A percentile compares a stretch with the other conserved stretches of the same genome.
These are phyloP conservation scores for Stachybotrys elegans DNA, from an alignment of 2,329 filamentous ascomycete genomes.

Conservation along the genomic window DNA sequence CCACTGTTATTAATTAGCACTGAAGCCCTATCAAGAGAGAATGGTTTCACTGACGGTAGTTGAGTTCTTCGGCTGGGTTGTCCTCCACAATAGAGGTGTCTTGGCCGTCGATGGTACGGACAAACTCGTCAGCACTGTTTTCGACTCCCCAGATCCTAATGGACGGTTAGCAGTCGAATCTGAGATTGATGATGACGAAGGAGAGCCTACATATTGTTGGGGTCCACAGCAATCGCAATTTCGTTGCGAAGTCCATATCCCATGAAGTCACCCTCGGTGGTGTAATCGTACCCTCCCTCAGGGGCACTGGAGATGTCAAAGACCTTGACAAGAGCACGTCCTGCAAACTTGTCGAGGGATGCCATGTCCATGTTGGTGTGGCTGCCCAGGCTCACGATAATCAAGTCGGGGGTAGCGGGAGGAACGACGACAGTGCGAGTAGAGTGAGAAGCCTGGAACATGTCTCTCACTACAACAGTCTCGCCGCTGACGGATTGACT, in stretches of 20 bases:
- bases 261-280: slow-evolving; percentile 31
- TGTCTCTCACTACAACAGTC: slow-evolving; percentile 31
- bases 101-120: slow-evolving; percentile 36
- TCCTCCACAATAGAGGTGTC: slow-evolving; percentile 47
- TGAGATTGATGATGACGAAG: background rate
- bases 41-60: slow-evolving; percentile 40
- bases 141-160: slow-evolving; percentile 45
- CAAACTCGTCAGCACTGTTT: slow-evolving; percentile 49
- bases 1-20: slow-evolving; percentile 13
- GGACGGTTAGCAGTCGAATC: background rate
- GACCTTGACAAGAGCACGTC: slow-evolving; percentile 35
- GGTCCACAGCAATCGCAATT: slow-evolving; percentile 53
- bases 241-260: slow-evolving; percentile 53
- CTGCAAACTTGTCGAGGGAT: slow-evolving; percentile 18
- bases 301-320: slow-evolving; percentile 32
- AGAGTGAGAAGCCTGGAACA: slow-evolving; percentile 34
- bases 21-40: background rate
- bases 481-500: slow-evolving; percentile 39
- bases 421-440: slow-evolving; percentile 31
- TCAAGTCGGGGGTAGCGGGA: slow-evolving; percentile 27
- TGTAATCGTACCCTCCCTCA: slow-evolving; percentile 29
- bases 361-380: slow-evolving; percentile 33
- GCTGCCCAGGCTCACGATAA: slow-evolving; percentile 33
- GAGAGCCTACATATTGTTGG: slow-evolving; percentile 18
- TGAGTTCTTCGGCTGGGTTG: slow-evolving; percentile 62